Percentiles rank a stretch among this genome's conserved stretches.
These are phyloP conservation scores for Papiliotrema fonsecae DNA, from an alignment of 1,284 basidiomycete genomes.

Conservation along the genomic window DNA sequence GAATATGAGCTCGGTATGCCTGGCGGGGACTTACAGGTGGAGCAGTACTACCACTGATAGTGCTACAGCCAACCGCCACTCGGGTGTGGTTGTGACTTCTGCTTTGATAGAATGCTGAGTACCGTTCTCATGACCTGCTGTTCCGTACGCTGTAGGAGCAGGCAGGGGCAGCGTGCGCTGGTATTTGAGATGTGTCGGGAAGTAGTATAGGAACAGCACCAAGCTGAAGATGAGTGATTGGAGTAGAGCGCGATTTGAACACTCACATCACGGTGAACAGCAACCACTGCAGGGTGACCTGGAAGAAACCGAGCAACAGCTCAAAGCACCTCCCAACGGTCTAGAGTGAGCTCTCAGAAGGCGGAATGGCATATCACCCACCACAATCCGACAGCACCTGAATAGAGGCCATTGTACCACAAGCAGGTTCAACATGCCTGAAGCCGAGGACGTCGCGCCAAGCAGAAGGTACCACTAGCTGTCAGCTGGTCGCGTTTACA, in stretches of 20 bases:
- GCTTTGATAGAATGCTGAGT: slow-evolving; percentile 4
- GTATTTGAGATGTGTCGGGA: slow-evolving; percentile 76
- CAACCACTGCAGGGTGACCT: slow-evolving; percentile 6
- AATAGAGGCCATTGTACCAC: slow-evolving; percentile 84
- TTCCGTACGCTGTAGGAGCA: slow-evolving; percentile 2
- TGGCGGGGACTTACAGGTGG: slow-evolving; percentile 63
- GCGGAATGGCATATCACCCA: slow-evolving; percentile 48
- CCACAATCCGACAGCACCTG: slow-evolving; percentile 71
- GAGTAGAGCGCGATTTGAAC: background rate
- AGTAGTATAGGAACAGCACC: slow-evolving; percentile 87
- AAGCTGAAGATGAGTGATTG: slow-evolving; percentile 54
- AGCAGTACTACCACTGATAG: slow-evolving; percentile 66
- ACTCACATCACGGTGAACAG: background rate
- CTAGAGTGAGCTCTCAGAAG: background rate
- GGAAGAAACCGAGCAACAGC: slow-evolving; percentile 60
- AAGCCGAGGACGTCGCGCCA: slow-evolving; percentile 77
- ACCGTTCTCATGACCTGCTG: background rate
- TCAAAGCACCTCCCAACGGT: slow-evolving; percentile 67
- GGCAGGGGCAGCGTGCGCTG: slow-evolving; percentile 41
- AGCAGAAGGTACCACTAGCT: slow-evolving; percentile 76
- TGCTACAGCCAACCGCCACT: slow-evolving; percentile 70
- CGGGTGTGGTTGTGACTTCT: slow-evolving; percentile 41
- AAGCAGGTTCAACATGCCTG: slow-evolving; percentile 80
- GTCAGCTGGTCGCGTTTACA: background rate
- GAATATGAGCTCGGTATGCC: slow-evolving; percentile 19